phyloP scores from a whole-genome alignment of 116 monocot species.

The Posidonia oceanica region DNA sequence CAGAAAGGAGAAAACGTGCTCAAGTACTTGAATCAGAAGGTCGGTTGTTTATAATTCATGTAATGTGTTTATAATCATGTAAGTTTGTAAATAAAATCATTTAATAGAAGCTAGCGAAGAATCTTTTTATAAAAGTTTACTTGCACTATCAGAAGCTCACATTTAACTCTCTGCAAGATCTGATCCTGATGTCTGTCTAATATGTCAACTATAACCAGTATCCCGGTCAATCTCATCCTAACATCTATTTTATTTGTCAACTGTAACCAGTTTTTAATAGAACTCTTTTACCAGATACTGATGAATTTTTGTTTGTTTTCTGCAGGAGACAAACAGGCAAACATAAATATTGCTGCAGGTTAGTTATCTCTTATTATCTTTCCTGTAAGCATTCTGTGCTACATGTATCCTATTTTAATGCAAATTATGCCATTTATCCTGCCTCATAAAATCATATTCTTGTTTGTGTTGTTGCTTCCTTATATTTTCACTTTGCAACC shows the following conservation, averaged over 20 bases:
- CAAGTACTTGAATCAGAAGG: slow-evolving; percentile 97
- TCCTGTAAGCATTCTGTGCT: background rate
- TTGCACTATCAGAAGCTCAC: too few relatives aligned
- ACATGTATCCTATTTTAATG: background rate
- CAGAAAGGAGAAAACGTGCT: slow-evolving; percentile 89
- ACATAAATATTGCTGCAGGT: slow-evolving; percentile 62
- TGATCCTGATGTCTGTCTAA: too few relatives aligned
- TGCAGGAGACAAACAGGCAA: slow-evolving; percentile 44
- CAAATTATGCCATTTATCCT: background rate
- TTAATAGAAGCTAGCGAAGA: background rate
- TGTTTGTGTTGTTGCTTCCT: too few relatives aligned
- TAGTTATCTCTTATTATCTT: background rate
- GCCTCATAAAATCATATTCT: background rate
- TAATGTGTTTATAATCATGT: background rate
- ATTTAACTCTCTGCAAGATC: too few relatives aligned
- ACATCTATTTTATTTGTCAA: too few relatives aligned
- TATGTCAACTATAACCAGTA: too few relatives aligned
- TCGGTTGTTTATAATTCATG: slow-evolving; percentile 6
- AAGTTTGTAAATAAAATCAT: too few relatives aligned
- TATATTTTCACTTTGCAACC: too few relatives aligned
- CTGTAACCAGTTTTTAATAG: too few relatives aligned
- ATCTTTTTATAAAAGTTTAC: too few relatives aligned
- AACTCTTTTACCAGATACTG: background rate
- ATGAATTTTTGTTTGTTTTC: background rate
- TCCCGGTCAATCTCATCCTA: too few relatives aligned